Evolutionary conservation across 306 rosid species (phyloP).

Genomic region (Medicago ruthenica): DNA sequence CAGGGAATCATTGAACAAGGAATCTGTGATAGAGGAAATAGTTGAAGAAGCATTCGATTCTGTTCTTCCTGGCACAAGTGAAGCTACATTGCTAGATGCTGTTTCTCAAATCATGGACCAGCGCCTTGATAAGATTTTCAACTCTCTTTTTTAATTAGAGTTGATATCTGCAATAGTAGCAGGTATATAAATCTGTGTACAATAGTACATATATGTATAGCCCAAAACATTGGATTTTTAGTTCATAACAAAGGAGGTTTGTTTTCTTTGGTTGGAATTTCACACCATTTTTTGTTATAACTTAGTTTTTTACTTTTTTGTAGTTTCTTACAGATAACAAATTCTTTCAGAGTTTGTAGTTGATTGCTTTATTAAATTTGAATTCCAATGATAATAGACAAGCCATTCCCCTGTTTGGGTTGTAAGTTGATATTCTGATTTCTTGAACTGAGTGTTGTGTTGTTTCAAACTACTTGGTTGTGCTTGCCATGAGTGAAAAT

Average conservation of each 20-base stretch:
- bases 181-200: conserved; percentile 46
- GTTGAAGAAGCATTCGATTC: conserved; percentile 67
- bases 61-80: conserved; percentile 79
- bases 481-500: conserved; percentile 22
- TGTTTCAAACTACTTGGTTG: conserved; percentile 44
- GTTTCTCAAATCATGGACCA: conserved; percentile 73
- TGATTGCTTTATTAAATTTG: conserved; percentile 37
- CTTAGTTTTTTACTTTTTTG: not conserved
- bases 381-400: conserved; percentile 28
- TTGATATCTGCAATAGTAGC: conserved; percentile 23
- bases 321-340: conserved; percentile 23
- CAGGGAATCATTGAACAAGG: conserved; percentile 70
- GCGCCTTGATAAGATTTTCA: conserved; percentile 56
- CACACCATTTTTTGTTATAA: conserved; percentile 41
- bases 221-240: conserved; percentile 33
- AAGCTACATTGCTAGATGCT: conserved; percentile 71
- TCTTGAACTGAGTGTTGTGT: conserved; percentile 31
- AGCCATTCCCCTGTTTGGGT: conserved; percentile 13
- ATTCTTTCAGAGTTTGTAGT: conserved; percentile 47
- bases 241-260: conserved; percentile 41
- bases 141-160: conserved; percentile 44
- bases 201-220: conserved; percentile 51
- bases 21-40: conserved; percentile 81
- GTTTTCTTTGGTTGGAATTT: conserved; percentile 41
- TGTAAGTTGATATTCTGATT: conserved; percentile 36